These are phyloP conservation scores for Saturnispora diversa DNA, from an alignment of 805 yeast genomes.

Conservation along the genomic window DNA sequence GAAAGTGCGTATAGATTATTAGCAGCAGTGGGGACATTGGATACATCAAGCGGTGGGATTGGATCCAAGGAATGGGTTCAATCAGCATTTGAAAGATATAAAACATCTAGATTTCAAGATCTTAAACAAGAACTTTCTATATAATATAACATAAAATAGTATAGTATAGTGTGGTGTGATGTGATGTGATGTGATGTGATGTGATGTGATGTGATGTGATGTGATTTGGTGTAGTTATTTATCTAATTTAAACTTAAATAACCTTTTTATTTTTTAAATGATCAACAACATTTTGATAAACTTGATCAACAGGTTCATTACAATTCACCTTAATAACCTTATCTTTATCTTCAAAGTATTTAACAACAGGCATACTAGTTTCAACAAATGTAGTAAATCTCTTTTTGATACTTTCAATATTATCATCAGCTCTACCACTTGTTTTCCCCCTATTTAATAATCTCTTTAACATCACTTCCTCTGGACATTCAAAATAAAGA, in stretches of 20 bases:
- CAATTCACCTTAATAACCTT: slow-evolving; percentile 76
- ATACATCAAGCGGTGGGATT: slow-evolving; percentile 20
- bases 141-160: not conserved
- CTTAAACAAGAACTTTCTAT: slow-evolving; percentile 19
- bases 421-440: slow-evolving; percentile 90
- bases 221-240: too few relatives aligned
- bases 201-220: too few relatives aligned
- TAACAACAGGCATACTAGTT: slow-evolving; percentile 90
- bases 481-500: slow-evolving; percentile 76
- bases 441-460: slow-evolving; percentile 88
- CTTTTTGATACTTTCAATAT: slow-evolving; percentile 81
- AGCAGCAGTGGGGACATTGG: slow-evolving; percentile 56
- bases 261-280: slow-evolving; percentile 47
- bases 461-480: slow-evolving; percentile 73
- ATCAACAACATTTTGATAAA: slow-evolving; percentile 57
- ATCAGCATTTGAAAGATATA: slow-evolving; percentile 10
- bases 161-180: too few relatives aligned
- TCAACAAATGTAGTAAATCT: slow-evolving; percentile 81
- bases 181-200: too few relatives aligned
- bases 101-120: slow-evolving; percentile 18
- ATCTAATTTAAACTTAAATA: slow-evolving; percentile 8
- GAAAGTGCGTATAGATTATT: slow-evolving; percentile 64
- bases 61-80: slow-evolving; percentile 9
- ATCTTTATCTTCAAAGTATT: slow-evolving; percentile 62
- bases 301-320: slow-evolving; percentile 72